Percentiles rank a stretch among this genome's conserved stretches.
phyloP scores from a whole-genome alignment of 129 eudicot species.

The Daucus carota region DNA sequence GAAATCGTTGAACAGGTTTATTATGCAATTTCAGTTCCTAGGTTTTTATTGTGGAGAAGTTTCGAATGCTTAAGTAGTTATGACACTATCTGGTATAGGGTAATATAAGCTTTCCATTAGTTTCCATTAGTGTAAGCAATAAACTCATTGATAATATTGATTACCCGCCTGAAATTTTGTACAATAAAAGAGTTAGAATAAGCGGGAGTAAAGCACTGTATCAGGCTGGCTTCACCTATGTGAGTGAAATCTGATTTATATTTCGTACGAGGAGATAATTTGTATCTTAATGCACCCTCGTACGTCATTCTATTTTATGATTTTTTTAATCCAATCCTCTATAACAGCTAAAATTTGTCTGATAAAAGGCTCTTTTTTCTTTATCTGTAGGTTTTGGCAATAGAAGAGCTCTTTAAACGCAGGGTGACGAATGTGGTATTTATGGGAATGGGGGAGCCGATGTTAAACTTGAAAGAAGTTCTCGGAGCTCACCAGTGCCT shows the following conservation, averaged over 20 bases:
- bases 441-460: conserved; percentile 99
- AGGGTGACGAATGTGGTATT: conserved; percentile 96
- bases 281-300: neutral
- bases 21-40: neutral
- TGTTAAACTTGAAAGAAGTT: conserved; percentile 91
- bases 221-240: too few species aligned
- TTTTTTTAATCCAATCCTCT: neutral
- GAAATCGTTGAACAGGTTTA: conserved; percentile 96
- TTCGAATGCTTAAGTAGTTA: neutral
- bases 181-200: neutral
- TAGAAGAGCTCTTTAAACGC: conserved; percentile 77
- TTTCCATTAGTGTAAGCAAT: neutral
- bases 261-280: neutral
- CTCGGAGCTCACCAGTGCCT: conserved; percentile 95
- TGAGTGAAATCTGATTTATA: neutral
- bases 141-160: neutral
- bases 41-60: neutral
- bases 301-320: neutral
- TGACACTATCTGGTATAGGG: neutral
- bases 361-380: neutral
- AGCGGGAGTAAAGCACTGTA: neutral
- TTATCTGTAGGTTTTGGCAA: conserved; percentile 72
- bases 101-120: neutral
- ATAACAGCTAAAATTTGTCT: neutral
- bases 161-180: too few species aligned